Percentiles rank a stretch among this genome's conserved stretches.
Conservation (phyloP, 805 yeast genomes). For the Saccharomycopsis fodiens region DNA sequence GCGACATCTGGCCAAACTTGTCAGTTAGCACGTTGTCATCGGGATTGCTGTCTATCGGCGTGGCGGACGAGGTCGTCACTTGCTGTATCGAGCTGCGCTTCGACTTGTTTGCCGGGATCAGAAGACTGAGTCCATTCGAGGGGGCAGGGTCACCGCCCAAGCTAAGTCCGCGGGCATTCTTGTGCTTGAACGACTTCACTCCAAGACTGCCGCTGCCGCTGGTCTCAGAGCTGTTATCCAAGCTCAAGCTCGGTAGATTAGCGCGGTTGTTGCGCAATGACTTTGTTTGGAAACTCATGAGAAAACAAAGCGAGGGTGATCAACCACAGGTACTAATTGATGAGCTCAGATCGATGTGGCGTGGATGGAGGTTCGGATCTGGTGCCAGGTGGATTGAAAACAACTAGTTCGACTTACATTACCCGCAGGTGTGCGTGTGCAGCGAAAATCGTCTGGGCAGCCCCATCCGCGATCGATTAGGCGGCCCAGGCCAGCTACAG, state of each 20-base stretch:
- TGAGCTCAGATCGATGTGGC: too few relatives aligned
- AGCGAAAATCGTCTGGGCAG: neutral
- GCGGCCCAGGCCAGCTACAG: neutral
- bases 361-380: too few relatives aligned
- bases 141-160: conserved; percentile 4
- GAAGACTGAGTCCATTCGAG: neutral
- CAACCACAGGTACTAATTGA: too few relatives aligned
- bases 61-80: conserved; percentile 15
- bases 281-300: conserved; percentile 4
- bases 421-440: neutral
- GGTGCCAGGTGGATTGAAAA: neutral
- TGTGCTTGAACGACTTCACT: conserved; percentile 17
- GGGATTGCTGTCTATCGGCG: conserved; percentile 11
- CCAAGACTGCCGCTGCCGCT: conserved; percentile 1
- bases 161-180: conserved; percentile 15
- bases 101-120: conserved; percentile 1
- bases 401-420: neutral
- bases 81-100: conserved; percentile 15
- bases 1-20: neutral
- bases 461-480: too few relatives aligned
- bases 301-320: too few relatives aligned
- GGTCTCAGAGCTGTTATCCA: neutral
- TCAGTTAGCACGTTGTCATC: neutral
- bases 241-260: conserved; percentile 7
- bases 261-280: conserved; percentile 9